A percentile compares a stretch with the other conserved stretches of the same genome.
Evolutionary conservation across 202 grass and related monocot genomes (phyloP).

Genomic region (Hordeum pubiflorum): DNA sequence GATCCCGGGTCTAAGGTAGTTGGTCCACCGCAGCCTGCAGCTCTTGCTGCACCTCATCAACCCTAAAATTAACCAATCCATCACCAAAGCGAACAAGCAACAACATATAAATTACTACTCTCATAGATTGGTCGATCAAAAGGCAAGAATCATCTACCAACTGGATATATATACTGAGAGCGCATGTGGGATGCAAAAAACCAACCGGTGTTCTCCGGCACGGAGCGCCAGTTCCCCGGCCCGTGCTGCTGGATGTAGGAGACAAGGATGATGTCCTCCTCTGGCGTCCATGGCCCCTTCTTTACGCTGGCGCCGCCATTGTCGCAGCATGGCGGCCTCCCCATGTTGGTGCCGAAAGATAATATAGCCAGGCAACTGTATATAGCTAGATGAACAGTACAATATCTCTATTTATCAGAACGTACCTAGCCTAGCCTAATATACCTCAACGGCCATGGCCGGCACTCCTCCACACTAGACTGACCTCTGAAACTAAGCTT

Average conservation of each 20-base stretch:
- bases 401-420: constrained; percentile 7
- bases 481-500: constrained; percentile 2
- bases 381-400: constrained; percentile 2
- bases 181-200: not conserved
- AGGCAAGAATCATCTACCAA: not conserved
- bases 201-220: constrained; percentile 62
- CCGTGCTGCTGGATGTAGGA: constrained; percentile 87
- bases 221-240: constrained; percentile 68
- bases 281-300: constrained; percentile 81
- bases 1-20: constrained; percentile 64
- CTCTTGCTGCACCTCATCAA: constrained; percentile 92
- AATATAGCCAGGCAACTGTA: not conserved
- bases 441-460: constrained; percentile 19
- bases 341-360: constrained; percentile 15
- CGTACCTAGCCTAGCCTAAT: not conserved
- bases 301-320: constrained; percentile 50
- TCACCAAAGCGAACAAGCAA: not conserved
- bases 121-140: not conserved
- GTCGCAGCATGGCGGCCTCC: constrained; percentile 75
- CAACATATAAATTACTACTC: not conserved
- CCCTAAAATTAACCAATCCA: constrained; percentile 22
- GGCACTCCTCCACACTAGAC: not conserved
- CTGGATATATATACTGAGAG: not conserved
- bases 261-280: constrained; percentile 78
- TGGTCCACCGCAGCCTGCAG: constrained; percentile 75